Evolutionary conservation across 352 stramenopile species (phyloP), one percentile per base, ranked within the genome.

Genomic region (Phytophthora lateralis): DNA sequence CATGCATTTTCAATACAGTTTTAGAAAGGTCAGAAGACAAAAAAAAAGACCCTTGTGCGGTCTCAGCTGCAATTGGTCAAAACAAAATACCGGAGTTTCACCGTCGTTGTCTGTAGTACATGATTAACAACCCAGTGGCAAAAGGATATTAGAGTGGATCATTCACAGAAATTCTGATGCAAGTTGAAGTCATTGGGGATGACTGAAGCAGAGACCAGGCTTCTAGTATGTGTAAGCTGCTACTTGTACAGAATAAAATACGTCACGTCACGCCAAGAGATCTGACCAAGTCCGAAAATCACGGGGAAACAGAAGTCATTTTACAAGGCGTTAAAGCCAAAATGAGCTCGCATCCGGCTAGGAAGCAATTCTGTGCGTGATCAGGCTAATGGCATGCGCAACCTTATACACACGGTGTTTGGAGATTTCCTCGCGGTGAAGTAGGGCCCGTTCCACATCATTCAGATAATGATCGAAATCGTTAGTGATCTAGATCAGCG

Each of bases 211-310:
- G 60, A 49, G 37, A 49, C 0, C 39, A 63, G 26, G 30, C 27
- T 8, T 6, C 26, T 1, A 32, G 18, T 17, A 37, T 55, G 18
- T 44, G 44, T 2, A 49, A 55, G 44, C 15, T 64, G 30, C 29
- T 64, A 10, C 39, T 66, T 4, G 42, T 60, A 15, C 48, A 66
- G 52, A 60, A 66, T 47, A 37, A 64, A 17, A 20, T 65, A 49
- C 48, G 48, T 20, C 39, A 61, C 52, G n/a, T 57, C 17, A 35
- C 27, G 41, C 26, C 24, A 6, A 4, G 20, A 15, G 24, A 2
- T 17, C 15, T 57, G 2, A 47, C 37, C 14, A 14, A 26, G 1
- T 56, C 34, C 17, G 59, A 67, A 45, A 67, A 67, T 8, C 49
- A 53, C 29, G 48, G 4, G 2, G 59, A 66, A 11, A 56, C 59